Evolutionary conservation across 108 stramenopile species (phyloP), one percentile per base, ranked within the genome.

Genomic region (Nitzschia putrida): DNA sequence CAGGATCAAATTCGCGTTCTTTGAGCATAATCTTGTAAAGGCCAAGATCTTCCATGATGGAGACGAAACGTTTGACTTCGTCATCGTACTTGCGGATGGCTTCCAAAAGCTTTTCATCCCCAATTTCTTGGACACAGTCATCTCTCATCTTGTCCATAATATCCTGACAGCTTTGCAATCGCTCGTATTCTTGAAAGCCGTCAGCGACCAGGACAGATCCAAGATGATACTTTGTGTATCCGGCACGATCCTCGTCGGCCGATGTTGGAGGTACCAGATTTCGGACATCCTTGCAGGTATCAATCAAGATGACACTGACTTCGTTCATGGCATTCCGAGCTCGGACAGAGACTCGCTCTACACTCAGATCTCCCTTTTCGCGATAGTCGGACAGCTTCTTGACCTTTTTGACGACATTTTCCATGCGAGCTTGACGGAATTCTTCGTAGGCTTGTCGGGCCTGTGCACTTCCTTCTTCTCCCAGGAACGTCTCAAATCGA

Each of bases 281-380:
- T 29, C 58, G 58, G 20, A 59, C 58, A 39, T 71, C 60, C 43
- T 70, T 52, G 53, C 47, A 34, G 22, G 52, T 66, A 29, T 61
- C 43, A 4, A 42, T 16, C 23, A 54, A 6, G n/a, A 75, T n/a
- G 29, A 37, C 39, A 51, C 29, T 68, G 25, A 57, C 57, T 68
- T 75, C 74, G 29, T 68, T 75, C 50, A 75, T 26, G 41, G 74
- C 66, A 24, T 55, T 37, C 0, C 61, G 39, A 24, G 57, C 57
- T 49, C 56, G 55, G 57, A 75, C 74, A 13, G 74, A 69, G 20
- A 43, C 67, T 26, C 63, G 53, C 7, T 68, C 64, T 16, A 20
- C 56, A 37, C 38, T 61, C 74, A 75, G 39, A 29, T 75, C 74
- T n/a, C 74, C 74, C 66, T 68, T 65, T 59, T 59, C 58, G 26